Evolutionary conservation across 176 grass and related monocot genomes (phyloP).

Genomic region (Saccharum officinarum): DNA sequence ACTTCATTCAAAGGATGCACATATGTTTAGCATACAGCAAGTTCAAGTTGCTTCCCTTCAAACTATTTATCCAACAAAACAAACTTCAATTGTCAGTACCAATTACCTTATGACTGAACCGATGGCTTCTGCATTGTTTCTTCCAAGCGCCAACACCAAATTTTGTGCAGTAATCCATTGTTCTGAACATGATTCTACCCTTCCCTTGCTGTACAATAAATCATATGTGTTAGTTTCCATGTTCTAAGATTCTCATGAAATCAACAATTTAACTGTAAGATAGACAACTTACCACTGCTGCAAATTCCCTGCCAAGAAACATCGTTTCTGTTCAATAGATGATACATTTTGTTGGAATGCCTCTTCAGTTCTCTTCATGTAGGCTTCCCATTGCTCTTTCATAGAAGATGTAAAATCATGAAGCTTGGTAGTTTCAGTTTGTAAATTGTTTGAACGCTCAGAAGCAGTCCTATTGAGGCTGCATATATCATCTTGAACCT

Average conservation of each 20-base stretch:
- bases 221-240: background rate
- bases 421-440: slow-evolving; percentile 58
- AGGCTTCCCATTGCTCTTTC: slow-evolving; percentile 67
- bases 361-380: slow-evolving; percentile 53
- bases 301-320: background rate
- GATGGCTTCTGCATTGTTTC: background rate
- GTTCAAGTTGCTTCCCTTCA: slow-evolving; percentile 18
- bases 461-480: slow-evolving; percentile 43
- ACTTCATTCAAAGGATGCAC: slow-evolving; percentile 46
- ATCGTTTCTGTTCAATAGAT: slow-evolving; percentile 51
- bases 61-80: background rate
- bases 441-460: slow-evolving; percentile 44
- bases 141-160: background rate
- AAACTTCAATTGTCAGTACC: background rate
- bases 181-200: background rate
- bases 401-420: slow-evolving; percentile 56
- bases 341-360: slow-evolving; percentile 53
- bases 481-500: slow-evolving; percentile 66
- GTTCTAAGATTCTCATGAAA: background rate
- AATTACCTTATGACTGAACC: slow-evolving; percentile 52
- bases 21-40: slow-evolving; percentile 4
- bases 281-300: background rate
- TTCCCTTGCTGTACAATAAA: background rate
- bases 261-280: background rate
- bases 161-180: background rate